These are phyloP conservation scores for Tillandsia leiboldiana DNA, from an alignment of 176 grass and related monocot genomes.

Conservation along the genomic window DNA sequence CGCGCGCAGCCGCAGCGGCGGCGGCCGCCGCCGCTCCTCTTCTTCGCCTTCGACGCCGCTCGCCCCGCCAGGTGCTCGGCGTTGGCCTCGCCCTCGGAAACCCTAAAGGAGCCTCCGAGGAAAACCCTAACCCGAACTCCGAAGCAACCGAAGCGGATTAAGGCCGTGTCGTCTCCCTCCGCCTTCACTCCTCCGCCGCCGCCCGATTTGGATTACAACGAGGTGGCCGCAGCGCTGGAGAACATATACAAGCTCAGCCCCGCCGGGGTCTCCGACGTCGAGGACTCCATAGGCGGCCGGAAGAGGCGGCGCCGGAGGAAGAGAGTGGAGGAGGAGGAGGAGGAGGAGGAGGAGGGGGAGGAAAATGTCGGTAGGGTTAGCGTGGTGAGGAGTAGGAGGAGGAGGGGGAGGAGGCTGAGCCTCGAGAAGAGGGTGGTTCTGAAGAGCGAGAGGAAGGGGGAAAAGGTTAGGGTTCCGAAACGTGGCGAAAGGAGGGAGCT, in stretches of 20 bases:
- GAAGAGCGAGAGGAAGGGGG: slow-evolving; percentile 20
- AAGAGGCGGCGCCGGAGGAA: slow-evolving; percentile 3
- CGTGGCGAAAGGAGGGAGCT: not conserved
- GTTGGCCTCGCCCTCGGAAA: slow-evolving; percentile 31
- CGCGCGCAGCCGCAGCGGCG: slow-evolving; percentile 28
- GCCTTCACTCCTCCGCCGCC: not conserved
- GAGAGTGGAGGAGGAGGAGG: slow-evolving; percentile 7
- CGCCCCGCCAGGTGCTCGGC: slow-evolving; percentile 40
- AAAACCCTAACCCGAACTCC: slow-evolving; percentile 23
- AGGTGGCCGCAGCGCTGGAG: slow-evolving; percentile 81
- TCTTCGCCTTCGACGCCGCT: slow-evolving; percentile 19
- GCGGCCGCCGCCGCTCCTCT: slow-evolving; percentile 20
- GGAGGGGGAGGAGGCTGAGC: slow-evolving; percentile 40
- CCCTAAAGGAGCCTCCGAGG: slow-evolving; percentile 20
- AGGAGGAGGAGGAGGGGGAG: slow-evolving; percentile 21
- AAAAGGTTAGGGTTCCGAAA: not conserved
- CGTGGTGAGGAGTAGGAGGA: slow-evolving; percentile 37
- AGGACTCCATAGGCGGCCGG: not conserved
- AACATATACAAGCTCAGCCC: slow-evolving; percentile 91
- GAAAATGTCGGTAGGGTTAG: slow-evolving; percentile 14
- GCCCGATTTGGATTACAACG: slow-evolving; percentile 45
- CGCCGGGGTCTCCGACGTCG: slow-evolving; percentile 29
- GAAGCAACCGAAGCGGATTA: not conserved
- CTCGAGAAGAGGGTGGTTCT: slow-evolving; percentile 48
- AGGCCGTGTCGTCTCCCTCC: slow-evolving; percentile 16